A percentile compares a stretch with the other conserved stretches of the same genome.
These are phyloP conservation scores for Penicillium canescens DNA, from an alignment of 495 filamentous ascomycete species.

Conservation along the genomic window DNA sequence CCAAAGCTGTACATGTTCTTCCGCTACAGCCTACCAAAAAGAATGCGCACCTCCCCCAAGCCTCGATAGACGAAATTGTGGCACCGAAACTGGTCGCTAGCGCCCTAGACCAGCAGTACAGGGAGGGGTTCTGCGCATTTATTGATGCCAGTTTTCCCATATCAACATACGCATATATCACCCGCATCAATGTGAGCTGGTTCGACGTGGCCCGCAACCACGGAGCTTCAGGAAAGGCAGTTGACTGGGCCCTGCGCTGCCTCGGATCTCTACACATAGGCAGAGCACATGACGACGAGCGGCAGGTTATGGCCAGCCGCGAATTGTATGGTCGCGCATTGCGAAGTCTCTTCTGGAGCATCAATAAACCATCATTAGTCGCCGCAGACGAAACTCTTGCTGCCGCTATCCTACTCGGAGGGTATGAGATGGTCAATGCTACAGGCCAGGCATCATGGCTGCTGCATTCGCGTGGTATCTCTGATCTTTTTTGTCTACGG, in stretches of 20 bases:
- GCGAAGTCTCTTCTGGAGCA: constrained; percentile 1
- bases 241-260: constrained; percentile 14
- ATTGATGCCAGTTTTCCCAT: constrained; percentile 17
- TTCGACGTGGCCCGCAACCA: constrained; percentile 19
- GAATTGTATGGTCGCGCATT: constrained; percentile 26
- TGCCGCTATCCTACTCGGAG: constrained; percentile 28
- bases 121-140: constrained; percentile 21
- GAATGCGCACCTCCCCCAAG: no score
- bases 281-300: constrained; percentile 12
- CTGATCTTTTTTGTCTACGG: constrained; percentile 26
- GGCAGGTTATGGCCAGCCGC: constrained; percentile 17
- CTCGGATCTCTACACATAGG: constrained; percentile 20
- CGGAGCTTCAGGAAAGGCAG: neutral
- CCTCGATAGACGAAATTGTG: constrained; percentile 18
- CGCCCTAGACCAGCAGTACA: constrained; percentile 19
- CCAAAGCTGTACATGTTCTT: no score
- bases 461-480: constrained; percentile 38
- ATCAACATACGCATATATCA: constrained; percentile 10
- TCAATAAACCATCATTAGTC: constrained; percentile 14
- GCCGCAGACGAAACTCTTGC: constrained; percentile 22
- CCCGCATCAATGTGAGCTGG: constrained; percentile 19
- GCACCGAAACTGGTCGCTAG: constrained; percentile 15
- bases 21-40: no score
- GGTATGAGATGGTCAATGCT: constrained; percentile 33
- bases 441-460: constrained; percentile 31